phyloP scores from a whole-genome alignment of 495 filamentous ascomycete genomes.

The Aspergillus sclerotioniger region DNA sequence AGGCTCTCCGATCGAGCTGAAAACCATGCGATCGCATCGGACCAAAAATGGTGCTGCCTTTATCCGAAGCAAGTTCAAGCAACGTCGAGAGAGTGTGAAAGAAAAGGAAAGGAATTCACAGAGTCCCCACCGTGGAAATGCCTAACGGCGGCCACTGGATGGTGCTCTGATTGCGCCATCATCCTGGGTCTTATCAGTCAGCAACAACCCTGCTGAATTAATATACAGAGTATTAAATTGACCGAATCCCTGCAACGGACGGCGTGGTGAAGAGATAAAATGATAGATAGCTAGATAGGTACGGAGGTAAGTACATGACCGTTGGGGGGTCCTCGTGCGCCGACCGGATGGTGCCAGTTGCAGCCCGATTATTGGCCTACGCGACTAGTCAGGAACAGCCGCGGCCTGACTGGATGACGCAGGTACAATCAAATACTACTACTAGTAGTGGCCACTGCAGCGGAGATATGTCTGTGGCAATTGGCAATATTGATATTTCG shows the following conservation, averaged over 20 bases:
- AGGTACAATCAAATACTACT: background rate
- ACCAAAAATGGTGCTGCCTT: background rate
- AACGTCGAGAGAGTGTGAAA: background rate
- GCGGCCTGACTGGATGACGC: background rate
- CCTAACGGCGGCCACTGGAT: background rate
- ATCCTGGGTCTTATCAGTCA: background rate
- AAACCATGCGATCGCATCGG: background rate
- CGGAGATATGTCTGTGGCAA: too few relatives aligned
- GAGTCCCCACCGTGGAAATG: background rate
- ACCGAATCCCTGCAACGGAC: too few relatives aligned
- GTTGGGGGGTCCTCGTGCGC: background rate
- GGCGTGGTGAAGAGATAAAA: too few relatives aligned
- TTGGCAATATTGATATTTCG: too few relatives aligned
- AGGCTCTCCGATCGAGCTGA: background rate
- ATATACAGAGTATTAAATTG: too few relatives aligned
- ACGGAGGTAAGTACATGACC: background rate
- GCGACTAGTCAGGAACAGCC: background rate
- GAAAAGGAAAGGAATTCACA: too few relatives aligned
- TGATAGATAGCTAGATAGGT: too few relatives aligned
- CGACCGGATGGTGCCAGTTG: background rate
- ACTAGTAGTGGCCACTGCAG: too few relatives aligned
- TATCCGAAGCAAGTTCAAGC: background rate
- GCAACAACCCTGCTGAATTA: background rate
- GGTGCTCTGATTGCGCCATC: background rate
- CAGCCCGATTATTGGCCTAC: background rate